phyloP scores from a whole-genome alignment of 805 yeast genomes.

The Saturnispora zaruensis region DNA sequence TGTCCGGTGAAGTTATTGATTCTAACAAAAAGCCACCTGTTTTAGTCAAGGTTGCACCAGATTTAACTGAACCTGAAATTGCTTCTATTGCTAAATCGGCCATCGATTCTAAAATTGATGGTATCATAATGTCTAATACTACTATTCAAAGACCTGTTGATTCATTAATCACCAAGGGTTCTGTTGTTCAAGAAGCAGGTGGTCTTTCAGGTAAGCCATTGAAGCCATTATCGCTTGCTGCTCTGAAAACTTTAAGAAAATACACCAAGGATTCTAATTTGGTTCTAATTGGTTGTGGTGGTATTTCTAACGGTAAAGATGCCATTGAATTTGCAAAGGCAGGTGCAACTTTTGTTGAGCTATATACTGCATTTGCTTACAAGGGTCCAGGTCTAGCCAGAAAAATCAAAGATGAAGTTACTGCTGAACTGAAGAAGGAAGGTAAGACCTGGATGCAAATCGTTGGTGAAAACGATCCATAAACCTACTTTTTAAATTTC shows the following conservation, averaged over 20 bases:
- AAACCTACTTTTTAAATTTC: neutral
- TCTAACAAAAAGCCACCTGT: conserved; percentile 56
- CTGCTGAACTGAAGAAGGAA: conserved; percentile 52
- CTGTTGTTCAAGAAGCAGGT: conserved; percentile 54
- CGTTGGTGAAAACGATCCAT: conserved; percentile 51
- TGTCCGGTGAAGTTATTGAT: conserved; percentile 35
- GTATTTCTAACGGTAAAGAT: conserved; percentile 79
- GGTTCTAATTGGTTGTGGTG: conserved; percentile 90
- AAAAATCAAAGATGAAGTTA: conserved; percentile 50
- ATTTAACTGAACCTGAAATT: conserved; percentile 72
- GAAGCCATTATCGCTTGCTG: conserved; percentile 67
- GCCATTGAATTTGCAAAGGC: conserved; percentile 88
- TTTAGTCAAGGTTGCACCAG: conserved; percentile 90
- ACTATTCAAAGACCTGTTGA: conserved; percentile 72
- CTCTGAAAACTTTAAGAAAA: conserved; percentile 62
- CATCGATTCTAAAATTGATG: conserved; percentile 70
- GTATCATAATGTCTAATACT: conserved; percentile 87
- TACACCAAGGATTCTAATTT: conserved; percentile 65
- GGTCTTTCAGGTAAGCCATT: conserved; percentile 92
- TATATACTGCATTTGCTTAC: conserved; percentile 87
- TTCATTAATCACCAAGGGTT: conserved; percentile 40
- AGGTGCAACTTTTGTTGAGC: conserved; percentile 83
- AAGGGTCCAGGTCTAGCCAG: conserved; percentile 81
- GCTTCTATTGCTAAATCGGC: conserved; percentile 77
- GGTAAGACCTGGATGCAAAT: conserved; percentile 82